phyloP scores from a whole-genome alignment of 805 yeast species.

The Wickerhamomyces queroliae region DNA sequence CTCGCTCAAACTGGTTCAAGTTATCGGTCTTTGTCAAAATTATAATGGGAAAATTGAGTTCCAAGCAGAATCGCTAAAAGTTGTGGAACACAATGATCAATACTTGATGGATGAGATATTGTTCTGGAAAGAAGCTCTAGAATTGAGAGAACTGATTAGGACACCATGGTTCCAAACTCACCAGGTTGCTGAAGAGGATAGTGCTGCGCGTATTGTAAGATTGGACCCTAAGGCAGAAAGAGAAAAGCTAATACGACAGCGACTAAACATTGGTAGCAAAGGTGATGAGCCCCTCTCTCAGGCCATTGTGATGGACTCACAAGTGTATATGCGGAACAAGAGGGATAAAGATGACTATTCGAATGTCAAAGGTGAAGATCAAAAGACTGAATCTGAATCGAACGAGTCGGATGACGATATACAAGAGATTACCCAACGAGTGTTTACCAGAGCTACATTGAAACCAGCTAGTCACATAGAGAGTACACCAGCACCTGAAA shows the following conservation, averaged over 20 bases:
- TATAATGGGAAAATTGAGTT: slow-evolving; percentile 24
- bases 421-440: background rate
- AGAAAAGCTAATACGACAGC: slow-evolving; percentile 5
- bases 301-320: background rate
- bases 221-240: slow-evolving; percentile 2
- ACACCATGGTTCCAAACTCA: slow-evolving; percentile 30
- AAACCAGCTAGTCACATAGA: background rate
- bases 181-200: slow-evolving; percentile 8
- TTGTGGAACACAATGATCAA: slow-evolving; percentile 16
- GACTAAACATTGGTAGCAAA: background rate
- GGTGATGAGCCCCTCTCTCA: background rate
- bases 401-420: background rate
- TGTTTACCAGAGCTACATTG: background rate
- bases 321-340: background rate
- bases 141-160: slow-evolving; percentile 17
- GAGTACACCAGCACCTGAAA: too few relatives aligned
- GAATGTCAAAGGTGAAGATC: background rate
- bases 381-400: background rate
- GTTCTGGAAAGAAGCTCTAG: slow-evolving; percentile 30
- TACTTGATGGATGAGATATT: slow-evolving; percentile 25
- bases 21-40: slow-evolving; percentile 20
- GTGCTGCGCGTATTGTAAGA: background rate
- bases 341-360: background rate
- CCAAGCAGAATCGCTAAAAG: slow-evolving; percentile 21
- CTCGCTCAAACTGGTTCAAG: slow-evolving; percentile 20